Evolutionary conservation across 2,329 filamentous ascomycete genomes (phyloP).

Genomic region (Tolypocladium inflatum): DNA sequence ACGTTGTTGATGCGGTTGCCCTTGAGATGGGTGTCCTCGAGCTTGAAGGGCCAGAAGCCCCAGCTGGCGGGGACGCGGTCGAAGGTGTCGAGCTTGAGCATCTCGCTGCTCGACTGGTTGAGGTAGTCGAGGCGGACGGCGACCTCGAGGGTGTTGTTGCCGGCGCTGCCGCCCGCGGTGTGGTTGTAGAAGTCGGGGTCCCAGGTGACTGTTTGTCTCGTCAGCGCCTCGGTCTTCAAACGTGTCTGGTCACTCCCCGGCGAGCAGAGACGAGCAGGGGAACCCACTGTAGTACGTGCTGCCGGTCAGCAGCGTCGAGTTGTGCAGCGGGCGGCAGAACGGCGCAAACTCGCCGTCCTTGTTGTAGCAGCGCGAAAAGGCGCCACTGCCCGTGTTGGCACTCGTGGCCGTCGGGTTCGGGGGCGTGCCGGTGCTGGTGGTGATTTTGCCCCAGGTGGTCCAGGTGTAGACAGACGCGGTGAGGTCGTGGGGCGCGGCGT

Average conservation of each 20-base stretch:
- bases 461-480: conserved; percentile 33
- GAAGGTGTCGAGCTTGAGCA: conserved; percentile 24
- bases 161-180: conserved; percentile 22
- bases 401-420: conserved; percentile 33
- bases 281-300: conserved; percentile 41
- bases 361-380: conserved; percentile 42
- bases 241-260: too few species aligned
- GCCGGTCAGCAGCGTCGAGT: conserved; percentile 32
- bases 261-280: not conserved
- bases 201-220: conserved; percentile 40
- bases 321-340: conserved; percentile 39
- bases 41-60: conserved; percentile 39
- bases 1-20: conserved; percentile 33
- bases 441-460: conserved; percentile 23
- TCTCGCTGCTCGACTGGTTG: conserved; percentile 25
- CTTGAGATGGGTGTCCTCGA: conserved; percentile 27
- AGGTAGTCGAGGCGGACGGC: conserved; percentile 30
- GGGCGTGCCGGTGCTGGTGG: conserved; percentile 31
- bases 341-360: conserved; percentile 35
- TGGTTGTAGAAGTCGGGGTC: conserved; percentile 41
- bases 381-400: conserved; percentile 30
- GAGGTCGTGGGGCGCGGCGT: conserved; percentile 34
- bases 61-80: conserved; percentile 26
- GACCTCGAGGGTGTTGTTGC: conserved; percentile 20
- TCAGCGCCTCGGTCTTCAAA: not conserved